Conservation (phyloP, 192 early-diverging fungal species). For the Backusella psychrophila region DNA sequence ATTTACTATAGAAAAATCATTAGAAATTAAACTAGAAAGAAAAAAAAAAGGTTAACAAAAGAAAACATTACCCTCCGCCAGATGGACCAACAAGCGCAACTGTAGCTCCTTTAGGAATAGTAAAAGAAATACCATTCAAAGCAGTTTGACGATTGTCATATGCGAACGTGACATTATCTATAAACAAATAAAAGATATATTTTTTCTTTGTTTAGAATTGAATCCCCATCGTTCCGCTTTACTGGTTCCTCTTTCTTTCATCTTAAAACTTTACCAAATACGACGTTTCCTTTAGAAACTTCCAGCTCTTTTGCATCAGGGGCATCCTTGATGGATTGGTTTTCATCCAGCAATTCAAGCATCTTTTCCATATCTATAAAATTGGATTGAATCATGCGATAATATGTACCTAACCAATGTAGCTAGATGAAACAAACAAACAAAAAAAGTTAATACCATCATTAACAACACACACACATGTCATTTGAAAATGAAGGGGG, state of each 20-base stretch:
- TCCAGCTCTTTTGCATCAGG: constrained; percentile 59
- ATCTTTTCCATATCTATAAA: constrained; percentile 98
- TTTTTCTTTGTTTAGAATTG: constrained; percentile 13
- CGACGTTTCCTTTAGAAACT: constrained; percentile 59
- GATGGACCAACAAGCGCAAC: constrained; percentile 80
- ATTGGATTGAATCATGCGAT: constrained; percentile 91
- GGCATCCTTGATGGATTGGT: constrained; percentile 60
- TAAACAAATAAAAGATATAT: background rate
- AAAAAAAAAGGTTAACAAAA: background rate
- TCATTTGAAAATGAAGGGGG: background rate
- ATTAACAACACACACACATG: background rate
- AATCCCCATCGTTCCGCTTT: background rate
- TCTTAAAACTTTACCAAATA: constrained; percentile 53
- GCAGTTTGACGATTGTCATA: constrained; percentile 70
- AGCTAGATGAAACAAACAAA: constrained; percentile 38
- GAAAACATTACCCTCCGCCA: constrained; percentile 55
- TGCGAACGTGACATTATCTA: constrained; percentile 58
- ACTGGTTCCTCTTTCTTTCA: background rate
- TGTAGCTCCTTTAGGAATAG: constrained; percentile 66
- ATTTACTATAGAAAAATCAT: constrained; percentile 44
- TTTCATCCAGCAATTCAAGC: constrained; percentile 78
- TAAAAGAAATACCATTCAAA: constrained; percentile 68
- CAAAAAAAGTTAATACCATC: background rate
- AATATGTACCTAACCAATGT: constrained; percentile 92
- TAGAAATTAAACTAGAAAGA: background rate